Evolutionary conservation across 78 protist species (phyloP).

Genomic region (Creolimax fragrantissima): DNA sequence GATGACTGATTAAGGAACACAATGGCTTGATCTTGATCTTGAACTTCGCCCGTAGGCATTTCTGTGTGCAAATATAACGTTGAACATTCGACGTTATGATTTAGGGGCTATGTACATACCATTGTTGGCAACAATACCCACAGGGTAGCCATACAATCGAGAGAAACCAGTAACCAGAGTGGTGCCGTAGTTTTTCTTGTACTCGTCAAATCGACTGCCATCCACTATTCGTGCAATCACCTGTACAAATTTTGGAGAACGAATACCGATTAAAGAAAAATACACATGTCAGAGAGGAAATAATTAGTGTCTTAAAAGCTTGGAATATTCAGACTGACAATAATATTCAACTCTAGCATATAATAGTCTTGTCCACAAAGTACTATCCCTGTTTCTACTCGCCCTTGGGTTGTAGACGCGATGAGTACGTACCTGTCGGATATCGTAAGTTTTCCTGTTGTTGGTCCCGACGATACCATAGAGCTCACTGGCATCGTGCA

Average conservation of each 20-base stretch:
- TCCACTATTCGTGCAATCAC: conserved; percentile 88
- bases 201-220: conserved; percentile 82
- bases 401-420: too few relatives aligned
- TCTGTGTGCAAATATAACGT: too few relatives aligned
- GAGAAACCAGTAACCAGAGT: conserved; percentile 87
- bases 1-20: neutral
- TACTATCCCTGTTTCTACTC: too few relatives aligned
- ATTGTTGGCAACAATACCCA: conserved; percentile 94
- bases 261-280: neutral
- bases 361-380: too few relatives aligned
- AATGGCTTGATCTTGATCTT: too few relatives aligned
- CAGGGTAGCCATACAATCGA: conserved; percentile 78
- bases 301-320: neutral
- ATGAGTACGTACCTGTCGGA: conserved; percentile 24
- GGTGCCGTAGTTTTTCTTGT: conserved; percentile 81
- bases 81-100: too few relatives aligned
- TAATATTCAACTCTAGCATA: neutral
- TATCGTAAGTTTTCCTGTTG: conserved; percentile 56
- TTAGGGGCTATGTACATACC: conserved; percentile 75
- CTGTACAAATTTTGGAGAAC: conserved; percentile 5
- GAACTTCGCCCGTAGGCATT: too few relatives aligned
- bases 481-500: conserved; percentile 49
- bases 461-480: conserved; percentile 67
- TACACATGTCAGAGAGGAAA: neutral
- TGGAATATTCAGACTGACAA: neutral